Evolutionary conservation across 2,329 filamentous ascomycete species (phyloP).

Genomic region (Rutstroemia sydowiana): DNA sequence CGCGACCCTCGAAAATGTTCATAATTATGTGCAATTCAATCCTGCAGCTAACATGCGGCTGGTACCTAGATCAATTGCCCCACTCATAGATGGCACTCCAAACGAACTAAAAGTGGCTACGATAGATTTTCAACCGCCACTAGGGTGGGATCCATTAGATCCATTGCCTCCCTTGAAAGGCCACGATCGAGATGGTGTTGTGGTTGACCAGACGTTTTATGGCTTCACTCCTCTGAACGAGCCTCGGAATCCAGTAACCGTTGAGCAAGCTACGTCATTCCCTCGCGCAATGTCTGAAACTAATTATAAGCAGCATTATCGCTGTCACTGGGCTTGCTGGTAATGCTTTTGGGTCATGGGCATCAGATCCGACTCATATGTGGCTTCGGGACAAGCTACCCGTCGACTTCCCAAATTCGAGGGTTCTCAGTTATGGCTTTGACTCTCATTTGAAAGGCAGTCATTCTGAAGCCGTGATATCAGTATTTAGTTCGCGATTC

Average conservation of each 20-base stretch:
- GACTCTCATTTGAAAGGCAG: conserved; percentile 23
- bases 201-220: conserved; percentile 9
- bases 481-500: conserved; percentile 6
- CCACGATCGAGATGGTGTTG: neutral
- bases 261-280: conserved; percentile 1
- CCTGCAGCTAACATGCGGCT: neutral
- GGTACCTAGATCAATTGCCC: conserved; percentile 3
- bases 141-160: neutral
- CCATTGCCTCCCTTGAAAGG: conserved; percentile 4
- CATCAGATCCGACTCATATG: conserved; percentile 26
- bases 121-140: conserved; percentile 6
- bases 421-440: conserved; percentile 30
- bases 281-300: neutral
- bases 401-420: conserved; percentile 24
- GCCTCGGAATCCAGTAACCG: neutral
- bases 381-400: conserved; percentile 35
- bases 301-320: conserved; percentile 19
- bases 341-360: conserved; percentile 34
- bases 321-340: conserved; percentile 38
- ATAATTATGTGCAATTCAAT: conserved; percentile 5
- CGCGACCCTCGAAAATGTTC: conserved; percentile 1
- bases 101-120: conserved; percentile 6
- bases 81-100: neutral
- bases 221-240: conserved; percentile 8
- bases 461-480: conserved; percentile 3